These are phyloP conservation scores for Malus hybrid DNA, from an alignment of 331 rosid genomes.

Conservation along the genomic window DNA sequence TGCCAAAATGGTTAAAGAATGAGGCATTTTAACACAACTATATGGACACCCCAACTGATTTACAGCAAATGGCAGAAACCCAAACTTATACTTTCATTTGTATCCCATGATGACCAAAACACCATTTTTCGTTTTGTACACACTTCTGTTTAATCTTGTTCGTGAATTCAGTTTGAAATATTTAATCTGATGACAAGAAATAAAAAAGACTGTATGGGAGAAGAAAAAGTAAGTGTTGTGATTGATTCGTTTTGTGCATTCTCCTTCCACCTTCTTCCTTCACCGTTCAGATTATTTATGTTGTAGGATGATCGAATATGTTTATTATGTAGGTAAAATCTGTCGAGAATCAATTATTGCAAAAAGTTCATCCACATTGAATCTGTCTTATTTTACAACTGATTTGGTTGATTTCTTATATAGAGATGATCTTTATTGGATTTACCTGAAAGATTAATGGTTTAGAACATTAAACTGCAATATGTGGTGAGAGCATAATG, in stretches of 20 bases:
- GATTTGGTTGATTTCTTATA: too few relatives aligned
- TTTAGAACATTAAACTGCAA: too few relatives aligned
- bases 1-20: constrained; percentile 38
- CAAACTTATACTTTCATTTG: background rate
- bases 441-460: background rate
- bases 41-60: constrained; percentile 68
- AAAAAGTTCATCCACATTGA: background rate
- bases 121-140: background rate
- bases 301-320: background rate
- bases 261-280: background rate
- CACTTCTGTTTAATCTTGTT: background rate
- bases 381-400: background rate
- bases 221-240: background rate
- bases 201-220: background rate
- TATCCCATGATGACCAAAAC: background rate
- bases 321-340: background rate
- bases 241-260: background rate
- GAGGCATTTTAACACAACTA: constrained; percentile 55
- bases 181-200: background rate
- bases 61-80: constrained; percentile 17
- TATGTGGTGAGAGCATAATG: too few relatives aligned
- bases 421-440: background rate
- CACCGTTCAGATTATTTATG: background rate
- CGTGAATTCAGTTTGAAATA: too few relatives aligned
- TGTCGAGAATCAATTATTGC: background rate